Conservation (phyloP, 2,329 filamentous ascomycete genomes). For the Calonectria leucothoes region DNA sequence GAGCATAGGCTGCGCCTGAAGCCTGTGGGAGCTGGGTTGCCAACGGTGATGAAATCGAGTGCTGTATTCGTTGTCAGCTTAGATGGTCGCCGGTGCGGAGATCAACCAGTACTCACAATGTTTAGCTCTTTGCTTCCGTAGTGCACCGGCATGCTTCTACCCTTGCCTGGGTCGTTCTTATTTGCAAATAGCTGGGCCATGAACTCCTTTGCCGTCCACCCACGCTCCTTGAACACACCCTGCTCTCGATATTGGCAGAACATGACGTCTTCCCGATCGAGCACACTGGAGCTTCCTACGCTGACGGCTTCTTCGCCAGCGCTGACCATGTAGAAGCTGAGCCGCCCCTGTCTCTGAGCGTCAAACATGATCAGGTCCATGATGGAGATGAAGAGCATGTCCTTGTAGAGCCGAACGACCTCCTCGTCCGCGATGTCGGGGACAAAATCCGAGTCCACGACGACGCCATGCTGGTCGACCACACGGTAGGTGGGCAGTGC, state of each 20-base stretch:
- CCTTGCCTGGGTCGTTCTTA: conserved; percentile 79
- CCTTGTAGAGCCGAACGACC: conserved; percentile 70
- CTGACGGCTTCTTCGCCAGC: conserved; percentile 95
- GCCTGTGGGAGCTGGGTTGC: conserved; percentile 93
- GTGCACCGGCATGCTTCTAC: conserved; percentile 97
- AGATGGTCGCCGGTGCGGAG: background rate
- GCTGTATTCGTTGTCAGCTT: conserved; percentile 56
- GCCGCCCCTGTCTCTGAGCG: conserved; percentile 90
- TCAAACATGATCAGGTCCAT: conserved; percentile 99
- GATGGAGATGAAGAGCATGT: conserved; percentile 78
- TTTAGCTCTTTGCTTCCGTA: conserved; percentile 88
- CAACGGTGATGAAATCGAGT: conserved; percentile 85
- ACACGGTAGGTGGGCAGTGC: conserved; percentile 93
- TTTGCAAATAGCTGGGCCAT: conserved; percentile 98
- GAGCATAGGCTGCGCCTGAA: conserved; percentile 85
- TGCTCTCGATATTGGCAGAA: conserved; percentile 97
- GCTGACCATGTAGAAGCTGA: conserved; percentile 98
- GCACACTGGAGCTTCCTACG: conserved; percentile 86
- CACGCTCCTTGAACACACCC: conserved; percentile 89
- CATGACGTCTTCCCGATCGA: conserved; percentile 87
- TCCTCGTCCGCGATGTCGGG: conserved; percentile 76
- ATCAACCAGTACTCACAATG: conserved; percentile 68
- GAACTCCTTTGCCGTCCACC: conserved; percentile 87
- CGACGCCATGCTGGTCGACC: conserved; percentile 86
- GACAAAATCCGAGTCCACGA: conserved; percentile 79